A percentile compares a stretch with the other conserved stretches of the same genome.
These are phyloP conservation scores for Fusarium sp. DNA, from an alignment of 2,329 filamentous ascomycete genomes.

Conservation along the genomic window DNA sequence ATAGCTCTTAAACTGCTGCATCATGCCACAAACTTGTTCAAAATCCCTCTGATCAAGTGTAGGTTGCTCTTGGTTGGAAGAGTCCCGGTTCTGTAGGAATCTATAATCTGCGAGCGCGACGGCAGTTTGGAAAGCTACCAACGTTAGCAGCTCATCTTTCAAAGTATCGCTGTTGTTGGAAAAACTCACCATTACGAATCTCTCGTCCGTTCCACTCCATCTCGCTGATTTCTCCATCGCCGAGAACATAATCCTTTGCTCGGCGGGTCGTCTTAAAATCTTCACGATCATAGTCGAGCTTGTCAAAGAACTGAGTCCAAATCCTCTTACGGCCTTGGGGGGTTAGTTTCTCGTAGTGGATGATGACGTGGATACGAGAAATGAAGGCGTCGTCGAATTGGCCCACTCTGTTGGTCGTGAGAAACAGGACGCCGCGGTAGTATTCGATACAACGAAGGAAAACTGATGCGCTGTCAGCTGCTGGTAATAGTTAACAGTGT, in stretches of 20 bases:
- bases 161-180: neutral
- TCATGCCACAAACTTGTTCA: too few relatives aligned
- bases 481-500: neutral
- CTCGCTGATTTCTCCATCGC: neutral
- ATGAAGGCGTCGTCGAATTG: constrained; percentile 53
- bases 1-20: too few relatives aligned
- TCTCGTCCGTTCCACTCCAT: constrained; percentile 1
- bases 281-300: constrained; percentile 14
- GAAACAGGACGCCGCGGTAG: constrained; percentile 52
- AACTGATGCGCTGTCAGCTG: neutral
- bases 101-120: constrained; percentile 17
- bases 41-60: too few relatives aligned
- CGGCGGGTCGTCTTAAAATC: constrained; percentile 8
- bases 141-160: too few relatives aligned
- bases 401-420: constrained; percentile 50
- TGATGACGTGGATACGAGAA: constrained; percentile 50
- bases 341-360: constrained; percentile 51
- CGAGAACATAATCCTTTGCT: constrained; percentile 12
- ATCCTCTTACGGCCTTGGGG: constrained; percentile 42
- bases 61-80: neutral
- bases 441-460: constrained; percentile 44
- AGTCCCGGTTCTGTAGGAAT: constrained; percentile 7
- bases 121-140: constrained; percentile 18
- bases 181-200: neutral
- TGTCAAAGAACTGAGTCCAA: constrained; percentile 43